These are phyloP conservation scores for Ambispora gerdemannii DNA, from an alignment of 192 early-diverging fungal species.

Conservation along the genomic window DNA sequence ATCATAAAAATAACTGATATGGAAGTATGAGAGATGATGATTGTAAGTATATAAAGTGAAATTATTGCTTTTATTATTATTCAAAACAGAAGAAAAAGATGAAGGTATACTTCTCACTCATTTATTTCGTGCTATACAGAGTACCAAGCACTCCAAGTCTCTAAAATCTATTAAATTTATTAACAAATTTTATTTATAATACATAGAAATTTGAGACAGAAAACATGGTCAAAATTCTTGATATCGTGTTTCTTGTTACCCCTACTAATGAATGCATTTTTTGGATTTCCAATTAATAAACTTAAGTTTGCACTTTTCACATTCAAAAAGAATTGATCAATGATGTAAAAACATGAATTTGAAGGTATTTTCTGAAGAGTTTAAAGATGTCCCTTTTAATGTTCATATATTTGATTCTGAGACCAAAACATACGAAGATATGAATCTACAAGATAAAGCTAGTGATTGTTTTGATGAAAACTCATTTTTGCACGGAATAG, in stretches of 20 bases:
- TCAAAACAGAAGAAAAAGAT: neutral
- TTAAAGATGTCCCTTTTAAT: conserved; percentile 24
- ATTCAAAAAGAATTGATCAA: conserved; percentile 24
- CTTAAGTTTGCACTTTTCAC: conserved; percentile 6
- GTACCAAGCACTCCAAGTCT: neutral
- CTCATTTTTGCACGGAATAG: neutral
- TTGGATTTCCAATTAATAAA: conserved; percentile 10
- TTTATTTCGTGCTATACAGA: neutral
- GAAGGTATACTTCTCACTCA: neutral
- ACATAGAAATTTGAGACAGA: neutral
- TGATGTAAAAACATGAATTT: conserved; percentile 22
- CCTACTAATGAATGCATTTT: conserved; percentile 13
- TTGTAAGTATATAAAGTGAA: neutral
- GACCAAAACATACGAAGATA: conserved; percentile 11
- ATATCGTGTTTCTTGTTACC: conserved; percentile 23
- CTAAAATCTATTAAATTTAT: neutral
- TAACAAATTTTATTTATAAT: neutral
- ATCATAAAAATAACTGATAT: too few species aligned
- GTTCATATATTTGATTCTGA: conserved; percentile 10
- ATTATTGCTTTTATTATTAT: neutral
- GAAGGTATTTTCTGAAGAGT: conserved; percentile 5
- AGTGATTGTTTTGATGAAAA: conserved; percentile 19
- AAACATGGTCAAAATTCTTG: conserved; percentile 11
- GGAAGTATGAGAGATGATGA: neutral
- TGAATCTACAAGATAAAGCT: conserved; percentile 22